Percentiles rank a stretch among this genome's conserved stretches.
Conservation (phyloP, 306 rosid species). For the Abrus precatorius region DNA sequence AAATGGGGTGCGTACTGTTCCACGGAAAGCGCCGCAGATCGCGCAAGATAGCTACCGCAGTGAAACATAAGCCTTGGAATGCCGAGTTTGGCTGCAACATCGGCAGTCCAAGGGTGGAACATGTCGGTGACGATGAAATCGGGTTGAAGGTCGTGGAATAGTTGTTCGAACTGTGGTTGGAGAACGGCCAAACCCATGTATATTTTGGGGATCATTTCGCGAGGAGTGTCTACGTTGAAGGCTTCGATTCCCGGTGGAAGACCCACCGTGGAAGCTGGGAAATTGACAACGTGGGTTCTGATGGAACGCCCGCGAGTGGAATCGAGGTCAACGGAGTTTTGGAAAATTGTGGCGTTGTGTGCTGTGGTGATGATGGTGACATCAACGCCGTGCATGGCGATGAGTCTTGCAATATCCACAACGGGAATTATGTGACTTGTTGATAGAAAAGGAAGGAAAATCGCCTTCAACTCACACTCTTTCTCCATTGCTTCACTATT, state of each 20-base stretch:
- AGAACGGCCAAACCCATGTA: conserved; percentile 42
- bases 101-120: conserved; percentile 54
- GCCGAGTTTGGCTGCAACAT: conserved; percentile 34
- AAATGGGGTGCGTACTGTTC: conserved; percentile 34
- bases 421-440: conserved; percentile 61
- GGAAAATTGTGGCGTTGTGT: conserved; percentile 52
- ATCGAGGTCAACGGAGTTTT: conserved; percentile 52
- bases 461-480: conserved; percentile 12
- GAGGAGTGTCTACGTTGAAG: conserved; percentile 41
- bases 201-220: conserved; percentile 9
- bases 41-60: conserved; percentile 43
- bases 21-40: conserved; percentile 34
- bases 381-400: conserved; percentile 44
- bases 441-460: conserved; percentile 56
- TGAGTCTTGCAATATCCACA: conserved; percentile 57
- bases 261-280: conserved; percentile 52
- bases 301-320: conserved; percentile 43
- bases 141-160: conserved; percentile 26
- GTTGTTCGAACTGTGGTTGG: conserved; percentile 37
- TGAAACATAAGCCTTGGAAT: conserved; percentile 55
- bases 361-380: conserved; percentile 56
- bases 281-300: conserved; percentile 39
- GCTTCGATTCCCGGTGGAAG: conserved; percentile 48
- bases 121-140: conserved; percentile 60
- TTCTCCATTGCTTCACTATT: conserved; percentile 32